phyloP scores from a whole-genome alignment of 257 asterid genomes.

The Scutellaria barbata region DNA sequence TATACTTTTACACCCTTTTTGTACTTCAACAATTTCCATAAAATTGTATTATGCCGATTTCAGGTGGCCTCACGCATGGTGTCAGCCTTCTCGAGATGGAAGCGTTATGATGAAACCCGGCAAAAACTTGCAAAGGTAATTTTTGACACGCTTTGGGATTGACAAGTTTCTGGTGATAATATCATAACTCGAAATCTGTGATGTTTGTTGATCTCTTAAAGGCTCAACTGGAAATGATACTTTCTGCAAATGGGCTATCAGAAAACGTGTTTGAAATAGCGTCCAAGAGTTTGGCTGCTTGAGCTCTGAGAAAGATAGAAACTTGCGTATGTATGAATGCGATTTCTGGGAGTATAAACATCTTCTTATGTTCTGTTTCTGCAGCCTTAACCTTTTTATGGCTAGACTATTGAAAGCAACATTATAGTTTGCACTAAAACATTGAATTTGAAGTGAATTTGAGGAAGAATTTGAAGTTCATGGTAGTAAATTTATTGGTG shows the following conservation, averaged over 20 bases:
- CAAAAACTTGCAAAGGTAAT: slow-evolving; percentile 80
- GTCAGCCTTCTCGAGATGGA: slow-evolving; percentile 93
- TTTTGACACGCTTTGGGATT: not conserved
- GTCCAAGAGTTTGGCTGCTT: slow-evolving; percentile 88
- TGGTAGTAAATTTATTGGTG: too few species aligned
- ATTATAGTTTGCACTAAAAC: too few species aligned
- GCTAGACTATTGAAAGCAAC: too few species aligned
- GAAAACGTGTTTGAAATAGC: slow-evolving; percentile 92
- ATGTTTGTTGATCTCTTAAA: slow-evolving; percentile 29
- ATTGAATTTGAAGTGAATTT: too few species aligned
- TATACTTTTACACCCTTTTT: not conserved
- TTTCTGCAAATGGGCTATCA: slow-evolving; percentile 72
- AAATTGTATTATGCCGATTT: not conserved
- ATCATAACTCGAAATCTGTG: not conserved
- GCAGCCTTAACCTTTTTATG: not conserved
- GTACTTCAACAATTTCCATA: not conserved
- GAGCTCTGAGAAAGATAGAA: slow-evolving; percentile 12
- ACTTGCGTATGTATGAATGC: not conserved
- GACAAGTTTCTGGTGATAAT: not conserved
- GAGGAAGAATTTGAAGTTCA: too few species aligned
- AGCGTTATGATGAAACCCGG: slow-evolving; percentile 81
- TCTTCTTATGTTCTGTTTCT: slow-evolving; percentile 6
- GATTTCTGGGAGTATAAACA: not conserved
- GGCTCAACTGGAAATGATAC: slow-evolving; percentile 92
- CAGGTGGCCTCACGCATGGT: slow-evolving; percentile 97